A percentile compares a stretch with the other conserved stretches of the same genome.
These are phyloP conservation scores for Prototheca stagnorum DNA, from an alignment of 163 green algal genomes.

Conservation along the genomic window DNA sequence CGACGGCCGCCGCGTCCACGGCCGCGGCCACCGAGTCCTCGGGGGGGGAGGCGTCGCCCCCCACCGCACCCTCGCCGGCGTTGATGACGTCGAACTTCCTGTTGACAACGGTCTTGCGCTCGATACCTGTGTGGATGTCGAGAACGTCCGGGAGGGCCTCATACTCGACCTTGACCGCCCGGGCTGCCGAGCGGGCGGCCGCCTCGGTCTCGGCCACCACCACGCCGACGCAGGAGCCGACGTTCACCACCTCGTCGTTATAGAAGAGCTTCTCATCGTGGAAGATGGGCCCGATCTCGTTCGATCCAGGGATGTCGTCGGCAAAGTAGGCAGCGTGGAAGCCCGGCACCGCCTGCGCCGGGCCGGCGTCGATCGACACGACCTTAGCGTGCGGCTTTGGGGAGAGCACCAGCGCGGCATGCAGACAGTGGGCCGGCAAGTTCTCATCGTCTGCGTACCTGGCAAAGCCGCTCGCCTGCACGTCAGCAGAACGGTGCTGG, in stretches of 20 bases:
- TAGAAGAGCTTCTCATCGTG: conserved; percentile 82
- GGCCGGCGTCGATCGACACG: conserved; percentile 33
- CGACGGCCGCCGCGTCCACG: conserved; percentile 11
- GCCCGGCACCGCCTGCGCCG: conserved; percentile 36
- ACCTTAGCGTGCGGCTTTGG: conserved; percentile 58
- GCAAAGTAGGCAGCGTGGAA: conserved; percentile 60
- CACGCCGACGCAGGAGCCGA: conserved; percentile 73
- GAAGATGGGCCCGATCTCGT: conserved; percentile 65
- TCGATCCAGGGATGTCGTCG: conserved; percentile 66
- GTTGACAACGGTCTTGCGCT: conserved; percentile 11
- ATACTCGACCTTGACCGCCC: conserved; percentile 66
- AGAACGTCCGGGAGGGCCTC: conserved; percentile 71
- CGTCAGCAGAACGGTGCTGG: conserved; percentile 69
- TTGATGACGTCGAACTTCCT: background rate
- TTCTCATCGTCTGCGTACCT: conserved; percentile 84
- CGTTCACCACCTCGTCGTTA: conserved; percentile 38
- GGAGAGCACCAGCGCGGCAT: conserved; percentile 65
- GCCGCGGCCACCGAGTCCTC: background rate
- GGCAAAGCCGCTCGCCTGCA: conserved; percentile 77
- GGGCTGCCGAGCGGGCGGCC: conserved; percentile 41
- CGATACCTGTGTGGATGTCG: conserved; percentile 49
- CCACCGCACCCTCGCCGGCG: background rate
- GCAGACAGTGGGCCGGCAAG: conserved; percentile 49
- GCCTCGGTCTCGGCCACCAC: conserved; percentile 68
- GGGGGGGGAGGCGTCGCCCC: background rate